Evolutionary conservation across 2,329 filamentous ascomycete species (phyloP), one percentile per base, ranked within the genome.

Genomic region (Trichoderma harzianum): DNA sequence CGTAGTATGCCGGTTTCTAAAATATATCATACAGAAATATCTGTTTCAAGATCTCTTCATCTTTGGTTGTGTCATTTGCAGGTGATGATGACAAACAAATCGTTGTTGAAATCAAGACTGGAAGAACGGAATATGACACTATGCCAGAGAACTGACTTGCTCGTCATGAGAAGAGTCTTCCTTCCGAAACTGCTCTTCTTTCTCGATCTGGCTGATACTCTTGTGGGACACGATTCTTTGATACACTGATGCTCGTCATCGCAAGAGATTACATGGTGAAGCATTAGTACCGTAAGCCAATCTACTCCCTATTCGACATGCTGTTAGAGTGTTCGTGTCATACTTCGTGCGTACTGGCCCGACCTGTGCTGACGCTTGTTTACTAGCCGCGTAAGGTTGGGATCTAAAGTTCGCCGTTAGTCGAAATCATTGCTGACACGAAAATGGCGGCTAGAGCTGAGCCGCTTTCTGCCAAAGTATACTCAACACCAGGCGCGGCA

Each of bases 401-500:
- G 2, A 12, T 47, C 43, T 47, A n/a, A 21, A 47, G 3, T 12
- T 47, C 5, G 43, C 43, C n/a, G 47, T 21, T 2, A n/a, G 43
- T n/a, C 5, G 5, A 12, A 51, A 12, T 12, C n/a, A 58, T 4
- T 36, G 58, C 57, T 34, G 57, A 60, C 28, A 34, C 7, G 57
- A 21, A 18, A 11, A 24, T 60, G 2, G 11, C 26, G 30, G 11
- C 14, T 32, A 39, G 10, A 32, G 18, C 18, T n/a, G 43, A 21
- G 43, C 43, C n/a, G 43, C 32, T 8, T 34, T 36, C 12, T 30
- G n/a, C 30, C n/a, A 7, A 16, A 36, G 24, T 11, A 39, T 16
- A 21, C 16, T 43, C 36, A 63, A 63, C 36, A 63, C 61, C 36
- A 63, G 36, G 36, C 36, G 36, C 10, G 21, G 36, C 36, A 63